phyloP scores from a whole-genome alignment of 225 moss, liverwort and hornwort species.

The Bryoerythrophyllum caledonicum region DNA sequence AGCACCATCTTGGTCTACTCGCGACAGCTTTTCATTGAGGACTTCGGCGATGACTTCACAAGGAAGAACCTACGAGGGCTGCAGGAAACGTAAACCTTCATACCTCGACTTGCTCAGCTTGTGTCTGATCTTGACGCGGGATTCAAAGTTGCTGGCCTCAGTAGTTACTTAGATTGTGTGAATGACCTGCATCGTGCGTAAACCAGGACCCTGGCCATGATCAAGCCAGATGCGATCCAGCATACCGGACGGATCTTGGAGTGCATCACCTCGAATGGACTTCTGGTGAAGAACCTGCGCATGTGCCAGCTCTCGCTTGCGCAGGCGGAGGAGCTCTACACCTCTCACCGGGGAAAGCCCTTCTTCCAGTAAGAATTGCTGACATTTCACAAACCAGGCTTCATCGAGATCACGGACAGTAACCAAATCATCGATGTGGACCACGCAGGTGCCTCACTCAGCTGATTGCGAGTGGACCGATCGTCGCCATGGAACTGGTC shows the following conservation, averaged over 20 bases:
- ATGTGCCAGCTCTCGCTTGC: conserved; percentile 80
- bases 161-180: not conserved
- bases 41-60: conserved; percentile 88
- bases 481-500: conserved; percentile 87
- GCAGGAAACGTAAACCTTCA: conserved; percentile 70
- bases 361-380: conserved; percentile 59
- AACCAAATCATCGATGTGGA: conserved; percentile 7
- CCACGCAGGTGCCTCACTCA: conserved; percentile 65
- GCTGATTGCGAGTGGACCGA: conserved; percentile 79
- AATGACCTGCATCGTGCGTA: conserved; percentile 5
- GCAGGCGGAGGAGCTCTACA: conserved; percentile 77
- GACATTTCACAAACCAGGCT: too few relatives aligned
- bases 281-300: conserved; percentile 75
- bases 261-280: conserved; percentile 75
- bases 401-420: too few relatives aligned
- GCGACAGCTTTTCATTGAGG: conserved; percentile 73
- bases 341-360: conserved; percentile 59
- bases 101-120: conserved; percentile 17
- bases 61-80: conserved; percentile 70
- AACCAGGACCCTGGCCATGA: conserved; percentile 79
- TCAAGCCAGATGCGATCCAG: conserved; percentile 87
- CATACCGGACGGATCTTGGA: conserved; percentile 78
- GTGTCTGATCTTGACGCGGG: too few relatives aligned
- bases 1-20: conserved; percentile 69
- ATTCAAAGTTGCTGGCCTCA: too few relatives aligned